phyloP scores from a whole-genome alignment of 306 rosid species.

The Dalbergia oliveri region DNA sequence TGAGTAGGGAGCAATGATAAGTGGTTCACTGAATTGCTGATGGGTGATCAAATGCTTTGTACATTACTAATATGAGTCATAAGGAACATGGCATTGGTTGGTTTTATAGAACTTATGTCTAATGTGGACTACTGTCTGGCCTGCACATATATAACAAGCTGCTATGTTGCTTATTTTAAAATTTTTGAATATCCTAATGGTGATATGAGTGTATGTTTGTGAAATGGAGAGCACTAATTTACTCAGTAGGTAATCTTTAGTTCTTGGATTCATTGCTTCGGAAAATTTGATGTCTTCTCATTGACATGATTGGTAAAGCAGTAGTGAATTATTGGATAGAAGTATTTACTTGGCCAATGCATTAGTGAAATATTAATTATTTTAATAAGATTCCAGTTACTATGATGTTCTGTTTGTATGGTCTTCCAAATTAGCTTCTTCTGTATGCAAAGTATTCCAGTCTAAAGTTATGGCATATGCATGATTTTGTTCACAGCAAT shows the following conservation, averaged over 20 bases:
- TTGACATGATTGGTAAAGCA: slow-evolving; percentile 5
- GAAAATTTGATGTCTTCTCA: slow-evolving; percentile 27
- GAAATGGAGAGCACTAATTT: neutral
- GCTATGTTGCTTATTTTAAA: neutral
- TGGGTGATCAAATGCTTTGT: neutral
- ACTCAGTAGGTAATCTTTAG: neutral
- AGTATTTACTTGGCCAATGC: neutral
- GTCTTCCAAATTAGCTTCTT: neutral
- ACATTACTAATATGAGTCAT: slow-evolving; percentile 4
- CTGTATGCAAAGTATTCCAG: neutral
- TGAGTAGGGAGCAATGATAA: slow-evolving; percentile 16
- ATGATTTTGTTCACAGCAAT: slow-evolving; percentile 3
- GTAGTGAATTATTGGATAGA: neutral
- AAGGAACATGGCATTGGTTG: slow-evolving; percentile 5
- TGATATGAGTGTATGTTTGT: neutral
- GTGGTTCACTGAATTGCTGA: slow-evolving; percentile 4
- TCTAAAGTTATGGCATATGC: neutral
- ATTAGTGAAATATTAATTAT: slow-evolving; percentile 6
- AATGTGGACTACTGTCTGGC: slow-evolving; percentile 3
- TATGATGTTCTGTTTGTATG: neutral
- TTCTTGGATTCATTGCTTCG: neutral
- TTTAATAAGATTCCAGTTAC: neutral
- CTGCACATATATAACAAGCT: neutral
- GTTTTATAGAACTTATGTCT: slow-evolving; percentile 3
- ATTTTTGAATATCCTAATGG: neutral